Percentiles rank a stretch among this genome's conserved stretches.
Evolutionary conservation across 2,329 filamentous ascomycete species (phyloP).

Genomic region (Fusarium nanum): DNA sequence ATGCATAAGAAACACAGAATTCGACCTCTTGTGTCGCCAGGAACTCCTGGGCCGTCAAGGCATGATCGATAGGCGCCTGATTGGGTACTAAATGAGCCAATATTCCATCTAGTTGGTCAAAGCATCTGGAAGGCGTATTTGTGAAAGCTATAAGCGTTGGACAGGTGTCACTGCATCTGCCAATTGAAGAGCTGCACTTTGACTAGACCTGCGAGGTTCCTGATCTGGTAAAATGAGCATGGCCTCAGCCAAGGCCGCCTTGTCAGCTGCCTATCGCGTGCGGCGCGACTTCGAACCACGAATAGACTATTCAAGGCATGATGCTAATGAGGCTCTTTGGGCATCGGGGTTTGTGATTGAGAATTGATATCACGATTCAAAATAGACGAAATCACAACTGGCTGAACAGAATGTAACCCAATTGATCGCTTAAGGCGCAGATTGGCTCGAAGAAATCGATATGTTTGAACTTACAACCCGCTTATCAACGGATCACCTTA

Average conservation of each 20-base stretch:
- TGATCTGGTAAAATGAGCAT: slow-evolving; percentile 30
- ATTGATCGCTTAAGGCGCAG: neutral
- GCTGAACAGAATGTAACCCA: neutral
- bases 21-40: slow-evolving; percentile 25
- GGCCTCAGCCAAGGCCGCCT: slow-evolving; percentile 29
- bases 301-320: slow-evolving; percentile 6
- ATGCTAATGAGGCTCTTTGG: neutral
- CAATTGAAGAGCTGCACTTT: slow-evolving; percentile 33
- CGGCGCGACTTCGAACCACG: slow-evolving; percentile 5
- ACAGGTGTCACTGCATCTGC: slow-evolving; percentile 40
- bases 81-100: slow-evolving; percentile 15
- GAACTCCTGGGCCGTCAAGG: slow-evolving; percentile 18
- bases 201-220: slow-evolving; percentile 33
- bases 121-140: slow-evolving; percentile 10
- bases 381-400: slow-evolving; percentile 8
- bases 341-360: slow-evolving; percentile 10
- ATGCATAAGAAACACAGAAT: slow-evolving; percentile 29
- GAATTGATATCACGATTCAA: slow-evolving; percentile 8
- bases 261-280: slow-evolving; percentile 34
- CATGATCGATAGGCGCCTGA: slow-evolving; percentile 10
- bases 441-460: neutral
- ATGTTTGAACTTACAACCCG: slow-evolving; percentile 7
- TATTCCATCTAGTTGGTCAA: slow-evolving; percentile 30
- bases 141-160: slow-evolving; percentile 31
- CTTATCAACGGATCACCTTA: slow-evolving; percentile 5